phyloP scores from a whole-genome alignment of 106 monocot species.

The Acanthochlamys bracteata region DNA sequence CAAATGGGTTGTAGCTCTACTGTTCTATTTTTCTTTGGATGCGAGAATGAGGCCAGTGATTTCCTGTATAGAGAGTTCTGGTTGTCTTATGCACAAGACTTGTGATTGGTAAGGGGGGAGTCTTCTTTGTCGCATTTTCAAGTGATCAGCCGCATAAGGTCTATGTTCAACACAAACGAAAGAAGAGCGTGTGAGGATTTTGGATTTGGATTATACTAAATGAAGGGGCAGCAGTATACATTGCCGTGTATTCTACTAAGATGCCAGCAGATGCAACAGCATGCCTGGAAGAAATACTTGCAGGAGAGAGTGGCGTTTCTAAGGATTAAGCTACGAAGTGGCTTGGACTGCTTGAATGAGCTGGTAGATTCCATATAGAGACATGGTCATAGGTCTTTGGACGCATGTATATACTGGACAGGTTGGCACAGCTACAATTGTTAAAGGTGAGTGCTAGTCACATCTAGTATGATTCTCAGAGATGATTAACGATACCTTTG shows the following conservation, averaged over 20 bases:
- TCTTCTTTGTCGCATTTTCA: slow-evolving; percentile 86
- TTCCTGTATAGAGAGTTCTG: slow-evolving; percentile 74
- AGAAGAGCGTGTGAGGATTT: slow-evolving; percentile 64
- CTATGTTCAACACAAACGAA: slow-evolving; percentile 95
- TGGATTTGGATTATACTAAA: slow-evolving; percentile 58
- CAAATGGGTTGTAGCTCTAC: slow-evolving; percentile 37
- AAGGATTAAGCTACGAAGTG: slow-evolving; percentile 65
- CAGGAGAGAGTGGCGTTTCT: slow-evolving; percentile 39
- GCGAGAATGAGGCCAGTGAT: slow-evolving; percentile 54
- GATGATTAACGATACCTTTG: too few relatives aligned
- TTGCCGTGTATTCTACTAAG: slow-evolving; percentile 76
- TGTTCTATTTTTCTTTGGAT: slow-evolving; percentile 93
- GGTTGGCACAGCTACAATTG: too few relatives aligned
- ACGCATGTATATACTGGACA: background rate
- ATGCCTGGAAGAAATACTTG: slow-evolving; percentile 56
- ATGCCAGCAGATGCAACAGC: slow-evolving; percentile 85
- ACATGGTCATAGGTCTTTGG: slow-evolving; percentile 52
- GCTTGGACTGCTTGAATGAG: slow-evolving; percentile 48
- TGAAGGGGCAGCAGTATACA: slow-evolving; percentile 59
- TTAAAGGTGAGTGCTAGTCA: too few relatives aligned
- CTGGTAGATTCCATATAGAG: slow-evolving; percentile 55
- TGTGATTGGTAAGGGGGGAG: slow-evolving; percentile 58
- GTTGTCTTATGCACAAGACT: slow-evolving; percentile 36
- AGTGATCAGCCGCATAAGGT: slow-evolving; percentile 79
- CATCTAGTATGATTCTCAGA: too few relatives aligned